Evolutionary conservation across 768 basidiomycete species (phyloP).

Genomic region (Chalciporus pseudorubinellus): DNA sequence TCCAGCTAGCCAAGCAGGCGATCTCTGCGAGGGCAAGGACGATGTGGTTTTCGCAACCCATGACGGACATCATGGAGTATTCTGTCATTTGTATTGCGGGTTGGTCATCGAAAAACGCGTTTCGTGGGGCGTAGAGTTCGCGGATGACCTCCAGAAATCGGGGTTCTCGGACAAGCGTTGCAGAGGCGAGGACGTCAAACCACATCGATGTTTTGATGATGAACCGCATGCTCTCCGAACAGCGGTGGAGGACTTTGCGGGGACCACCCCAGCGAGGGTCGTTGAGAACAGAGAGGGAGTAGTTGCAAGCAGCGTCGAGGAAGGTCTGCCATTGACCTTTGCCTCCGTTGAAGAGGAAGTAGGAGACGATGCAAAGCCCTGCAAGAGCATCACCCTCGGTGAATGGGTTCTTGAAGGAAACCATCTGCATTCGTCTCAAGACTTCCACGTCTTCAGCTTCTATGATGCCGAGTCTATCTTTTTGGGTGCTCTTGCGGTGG

Average conservation of each 20-base stretch:
- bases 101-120: slow-evolving; percentile 29
- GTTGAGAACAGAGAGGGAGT: slow-evolving; percentile 49
- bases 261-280: slow-evolving; percentile 37
- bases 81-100: slow-evolving; percentile 39
- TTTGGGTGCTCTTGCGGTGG: slow-evolving; percentile 39
- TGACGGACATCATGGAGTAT: slow-evolving; percentile 75
- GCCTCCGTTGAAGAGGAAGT: slow-evolving; percentile 77
- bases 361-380: slow-evolving; percentile 71
- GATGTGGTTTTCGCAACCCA: slow-evolving; percentile 82
- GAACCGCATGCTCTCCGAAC: slow-evolving; percentile 56
- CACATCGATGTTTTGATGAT: slow-evolving; percentile 83
- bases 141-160: slow-evolving; percentile 56
- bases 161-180: slow-evolving; percentile 62
- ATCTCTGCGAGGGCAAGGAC: slow-evolving; percentile 80
- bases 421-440: slow-evolving; percentile 25
- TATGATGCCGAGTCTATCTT: slow-evolving; percentile 18
- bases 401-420: slow-evolving; percentile 21
- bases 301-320: slow-evolving; percentile 58
- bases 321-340: slow-evolving; percentile 66
- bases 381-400: slow-evolving; percentile 75
- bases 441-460: slow-evolving; percentile 24
- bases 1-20: slow-evolving; percentile 65
- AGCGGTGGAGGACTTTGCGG: slow-evolving; percentile 43
- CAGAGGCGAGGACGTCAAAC: slow-evolving; percentile 82
- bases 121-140: slow-evolving; percentile 44